Base-by-base conservation (phyloP, 208 protist genomes). In the Wallacemonas sp. region DNA sequence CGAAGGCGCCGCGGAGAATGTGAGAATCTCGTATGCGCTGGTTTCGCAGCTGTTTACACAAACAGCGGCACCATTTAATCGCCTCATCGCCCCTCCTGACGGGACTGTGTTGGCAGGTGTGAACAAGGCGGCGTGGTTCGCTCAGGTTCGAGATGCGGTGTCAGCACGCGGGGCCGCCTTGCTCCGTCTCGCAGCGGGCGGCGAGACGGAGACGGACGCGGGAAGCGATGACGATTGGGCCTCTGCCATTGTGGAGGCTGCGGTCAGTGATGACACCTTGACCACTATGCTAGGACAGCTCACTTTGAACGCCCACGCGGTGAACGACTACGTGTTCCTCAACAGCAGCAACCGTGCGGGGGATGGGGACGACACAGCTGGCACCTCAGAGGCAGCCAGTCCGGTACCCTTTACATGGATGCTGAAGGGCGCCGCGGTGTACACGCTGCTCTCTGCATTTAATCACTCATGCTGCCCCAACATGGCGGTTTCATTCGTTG, bases 391-490 rank as follows among this genome's bases (percentile, higher is more conserved):
- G n/a, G n/a, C n/a, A n/a, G n/a, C 0, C 24, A 62, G 31, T 14
- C 12, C 0, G 5, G 0, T 58, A 6, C 41, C 12, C 14, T 77
- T 82, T 51, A 34, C 65, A 21, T 86, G 81, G 76, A 63, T 86
- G 17, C 33, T 90, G 21, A 94, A 94, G 51, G 88, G 88, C 19
- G 88, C 78, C 0, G 88, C 72, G 0, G 59, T 94, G n/a, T 94
- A 88, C 68, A 66, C 79, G 9, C 66, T 94, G 27, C 88, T 90
- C 34, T 75, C 80, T 15, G 74, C 66, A 26, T 86, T 94, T 66
- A 94, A 94, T 53, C 88, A 94, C 70, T 88, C 82, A 21, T 94
- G 88, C 56, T 68, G 62, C 9, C 88, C 88, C 0, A 94, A 94
- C 60, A 53, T 78, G 11, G 39, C 41, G 9, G 82, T 94, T 8